Conservation (phyloP, 140 eudicot genomes). For the Anethum foeniculum region DNA sequence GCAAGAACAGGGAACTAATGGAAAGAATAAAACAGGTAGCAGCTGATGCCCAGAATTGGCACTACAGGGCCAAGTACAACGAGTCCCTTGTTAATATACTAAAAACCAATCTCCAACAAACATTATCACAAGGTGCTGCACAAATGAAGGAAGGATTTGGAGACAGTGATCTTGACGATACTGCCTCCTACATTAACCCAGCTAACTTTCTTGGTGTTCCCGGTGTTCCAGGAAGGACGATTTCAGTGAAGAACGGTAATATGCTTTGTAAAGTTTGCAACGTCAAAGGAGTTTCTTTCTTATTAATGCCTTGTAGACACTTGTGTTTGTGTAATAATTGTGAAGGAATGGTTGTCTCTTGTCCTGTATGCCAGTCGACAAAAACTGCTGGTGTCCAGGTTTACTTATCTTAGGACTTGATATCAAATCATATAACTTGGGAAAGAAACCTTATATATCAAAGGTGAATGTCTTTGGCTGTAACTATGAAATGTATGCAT, state of each 20-base stretch:
- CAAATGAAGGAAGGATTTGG: slow-evolving; percentile 83
- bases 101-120: slow-evolving; percentile 62
- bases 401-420: slow-evolving; percentile 62
- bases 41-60: slow-evolving; percentile 82
- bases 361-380: slow-evolving; percentile 70
- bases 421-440: slow-evolving; percentile 12
- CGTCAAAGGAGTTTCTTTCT: slow-evolving; percentile 48
- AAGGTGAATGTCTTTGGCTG: not conserved
- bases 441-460: not conserved
- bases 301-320: slow-evolving; percentile 93
- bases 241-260: slow-evolving; percentile 16
- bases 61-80: slow-evolving; percentile 81
- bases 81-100: slow-evolving; percentile 63
- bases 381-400: slow-evolving; percentile 76
- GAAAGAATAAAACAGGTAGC: slow-evolving; percentile 74
- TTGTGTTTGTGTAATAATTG: slow-evolving; percentile 84
- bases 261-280: slow-evolving; percentile 61
- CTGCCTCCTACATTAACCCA: slow-evolving; percentile 63
- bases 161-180: slow-evolving; percentile 70
- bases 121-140: slow-evolving; percentile 51
- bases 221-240: slow-evolving; percentile 22
- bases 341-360: slow-evolving; percentile 43
- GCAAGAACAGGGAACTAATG: slow-evolving; percentile 63
- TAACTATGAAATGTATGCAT: not conserved
- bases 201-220: slow-evolving; percentile 34